A percentile compares a stretch with the other conserved stretches of the same genome.
Conservation (phyloP, 257 asterid genomes). For the Nicotiana noctiflora region DNA sequence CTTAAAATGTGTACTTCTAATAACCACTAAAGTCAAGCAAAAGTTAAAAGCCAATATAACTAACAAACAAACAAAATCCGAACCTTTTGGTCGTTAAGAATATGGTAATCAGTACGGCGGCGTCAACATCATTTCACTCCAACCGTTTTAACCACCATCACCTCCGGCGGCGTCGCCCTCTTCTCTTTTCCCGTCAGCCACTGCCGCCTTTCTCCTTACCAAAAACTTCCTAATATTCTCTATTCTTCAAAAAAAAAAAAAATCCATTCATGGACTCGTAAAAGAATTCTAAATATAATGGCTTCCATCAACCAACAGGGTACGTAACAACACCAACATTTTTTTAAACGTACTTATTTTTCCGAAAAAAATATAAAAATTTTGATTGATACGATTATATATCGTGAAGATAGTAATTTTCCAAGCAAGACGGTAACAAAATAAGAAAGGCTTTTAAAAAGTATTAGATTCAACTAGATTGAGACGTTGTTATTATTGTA, state of each 20-base stretch:
- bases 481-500: not conserved
- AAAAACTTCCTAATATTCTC: not conserved
- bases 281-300: not conserved
- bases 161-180: not conserved
- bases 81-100: not conserved
- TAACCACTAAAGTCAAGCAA: conserved; percentile 1
- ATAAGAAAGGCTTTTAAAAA: not conserved
- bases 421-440: no score
- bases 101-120: not conserved
- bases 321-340: not conserved
- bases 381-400: not conserved
- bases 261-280: not conserved
- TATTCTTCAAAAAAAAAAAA: not conserved
- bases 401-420: no score
- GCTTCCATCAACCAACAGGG: conserved; percentile 1
- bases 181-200: not conserved
- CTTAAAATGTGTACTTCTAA: not conserved
- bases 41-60: not conserved
- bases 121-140: not conserved
- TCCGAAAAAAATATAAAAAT: not conserved
- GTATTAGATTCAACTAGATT: not conserved
- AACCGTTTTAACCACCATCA: conserved; percentile 7
- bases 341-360: not conserved
- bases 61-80: not conserved
- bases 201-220: not conserved